A percentile compares a stretch with the other conserved stretches of the same genome.
Evolutionary conservation across 306 rosid species (phyloP).

Genomic region (Pterocarpus santalinus): DNA sequence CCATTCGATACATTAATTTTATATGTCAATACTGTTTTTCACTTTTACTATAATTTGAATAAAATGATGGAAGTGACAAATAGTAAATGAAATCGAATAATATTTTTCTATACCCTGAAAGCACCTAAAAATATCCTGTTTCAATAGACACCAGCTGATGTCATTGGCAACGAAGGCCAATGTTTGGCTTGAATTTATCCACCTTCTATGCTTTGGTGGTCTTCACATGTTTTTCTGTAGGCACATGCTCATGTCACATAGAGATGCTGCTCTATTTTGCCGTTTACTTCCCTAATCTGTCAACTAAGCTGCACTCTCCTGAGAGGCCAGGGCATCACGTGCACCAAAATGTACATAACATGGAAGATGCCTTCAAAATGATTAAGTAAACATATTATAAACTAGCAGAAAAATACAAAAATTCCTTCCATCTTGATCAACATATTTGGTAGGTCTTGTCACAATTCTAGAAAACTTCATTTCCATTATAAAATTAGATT

Average conservation of each 20-base stretch:
- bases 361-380: conserved; percentile 45
- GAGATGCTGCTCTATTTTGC: conserved; percentile 35
- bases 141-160: not conserved
- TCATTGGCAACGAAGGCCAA: conserved; percentile 38
- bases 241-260: conserved; percentile 24
- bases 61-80: too few relatives aligned
- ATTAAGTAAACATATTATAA: not conserved
- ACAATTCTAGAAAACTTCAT: conserved; percentile 23
- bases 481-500: not conserved
- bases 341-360: conserved; percentile 36
- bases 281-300: conserved; percentile 40
- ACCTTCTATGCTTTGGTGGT: conserved; percentile 38
- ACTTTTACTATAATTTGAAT: too few relatives aligned
- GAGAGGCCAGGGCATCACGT: conserved; percentile 12
- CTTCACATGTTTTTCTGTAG: conserved; percentile 42
- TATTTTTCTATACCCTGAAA: too few relatives aligned
- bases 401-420: conserved; percentile 24
- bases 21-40: too few relatives aligned
- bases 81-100: too few relatives aligned
- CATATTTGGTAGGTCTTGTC: conserved; percentile 42
- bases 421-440: not conserved
- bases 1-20: too few relatives aligned
- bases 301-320: not conserved
- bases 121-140: not conserved
- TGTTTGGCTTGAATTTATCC: conserved; percentile 25